phyloP scores from a whole-genome alignment of 306 rosid species.

The Spatholobus suberectus region DNA sequence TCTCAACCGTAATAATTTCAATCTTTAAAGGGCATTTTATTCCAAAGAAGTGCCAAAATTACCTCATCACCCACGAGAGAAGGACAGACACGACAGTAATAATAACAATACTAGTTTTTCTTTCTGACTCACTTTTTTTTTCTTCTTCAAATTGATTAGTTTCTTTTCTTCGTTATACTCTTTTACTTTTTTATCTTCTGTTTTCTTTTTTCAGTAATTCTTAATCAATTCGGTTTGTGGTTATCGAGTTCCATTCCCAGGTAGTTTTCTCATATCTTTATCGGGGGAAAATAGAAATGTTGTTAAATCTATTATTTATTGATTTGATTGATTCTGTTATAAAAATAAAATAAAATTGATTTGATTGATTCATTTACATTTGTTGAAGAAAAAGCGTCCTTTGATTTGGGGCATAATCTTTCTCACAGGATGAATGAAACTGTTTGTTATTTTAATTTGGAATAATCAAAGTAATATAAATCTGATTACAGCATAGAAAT shows the following conservation, averaged over 20 bases:
- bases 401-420: not conserved
- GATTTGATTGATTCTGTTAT: too few relatives aligned
- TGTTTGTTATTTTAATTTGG: conserved; percentile 1
- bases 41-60: conserved; percentile 45
- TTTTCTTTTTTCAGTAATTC: conserved; percentile 3
- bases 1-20: conserved; percentile 26
- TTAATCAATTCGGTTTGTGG: conserved; percentile 25
- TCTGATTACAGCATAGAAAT: not conserved
- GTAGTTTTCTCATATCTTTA: conserved; percentile 18
- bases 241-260: conserved; percentile 42
- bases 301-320: conserved; percentile 30
- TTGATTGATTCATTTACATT: conserved; percentile 16
- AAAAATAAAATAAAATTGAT: too few relatives aligned
- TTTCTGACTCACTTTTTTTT: not conserved
- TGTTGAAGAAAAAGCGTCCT: not conserved
- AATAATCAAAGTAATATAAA: conserved; percentile 1
- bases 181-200: not conserved
- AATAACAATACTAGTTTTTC: not conserved
- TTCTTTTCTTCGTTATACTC: not conserved
- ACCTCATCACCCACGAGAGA: conserved; percentile 25
- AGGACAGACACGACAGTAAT: conserved; percentile 30
- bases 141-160: not conserved
- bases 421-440: not conserved
- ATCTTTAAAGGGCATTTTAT: conserved; percentile 47
- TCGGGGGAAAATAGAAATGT: not conserved